Evolutionary conservation across 2,329 filamentous ascomycete genomes (phyloP).

Genomic region (Curvularia lunata): DNA sequence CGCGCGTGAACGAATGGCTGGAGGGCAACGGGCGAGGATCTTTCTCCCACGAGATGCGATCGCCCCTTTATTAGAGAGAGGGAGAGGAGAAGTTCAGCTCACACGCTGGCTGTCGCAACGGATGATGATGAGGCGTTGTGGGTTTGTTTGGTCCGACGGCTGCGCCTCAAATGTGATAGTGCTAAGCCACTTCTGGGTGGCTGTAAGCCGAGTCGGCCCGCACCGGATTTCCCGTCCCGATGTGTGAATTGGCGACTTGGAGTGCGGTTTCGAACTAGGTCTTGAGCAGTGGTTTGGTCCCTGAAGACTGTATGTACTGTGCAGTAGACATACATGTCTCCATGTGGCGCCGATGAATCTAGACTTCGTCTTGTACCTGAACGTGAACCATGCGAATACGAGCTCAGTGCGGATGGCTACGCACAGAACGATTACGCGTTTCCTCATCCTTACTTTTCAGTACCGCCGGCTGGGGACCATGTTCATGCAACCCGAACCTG

Average conservation of each 20-base stretch:
- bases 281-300: neutral
- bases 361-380: neutral
- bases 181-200: slow-evolving; percentile 24
- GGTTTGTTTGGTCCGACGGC: neutral
- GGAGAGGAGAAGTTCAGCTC: neutral
- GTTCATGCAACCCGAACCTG: neutral
- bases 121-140: neutral
- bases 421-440: too few species aligned
- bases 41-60: neutral
- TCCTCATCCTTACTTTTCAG: neutral
- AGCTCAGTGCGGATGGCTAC: neutral
- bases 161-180: slow-evolving; percentile 14
- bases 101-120: neutral
- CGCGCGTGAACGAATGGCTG: neutral
- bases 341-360: too few species aligned
- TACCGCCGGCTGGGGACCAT: neutral
- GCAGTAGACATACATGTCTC: neutral
- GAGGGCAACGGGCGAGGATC: neutral
- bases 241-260: neutral
- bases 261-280: neutral
- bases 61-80: neutral
- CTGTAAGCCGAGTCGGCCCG: slow-evolving; percentile 18
- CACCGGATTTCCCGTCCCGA: neutral
- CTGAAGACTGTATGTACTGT: neutral
- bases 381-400: neutral